These are phyloP conservation scores for Paraphoma sp. DNA, from an alignment of 2,329 filamentous ascomycete genomes.

Conservation along the genomic window DNA sequence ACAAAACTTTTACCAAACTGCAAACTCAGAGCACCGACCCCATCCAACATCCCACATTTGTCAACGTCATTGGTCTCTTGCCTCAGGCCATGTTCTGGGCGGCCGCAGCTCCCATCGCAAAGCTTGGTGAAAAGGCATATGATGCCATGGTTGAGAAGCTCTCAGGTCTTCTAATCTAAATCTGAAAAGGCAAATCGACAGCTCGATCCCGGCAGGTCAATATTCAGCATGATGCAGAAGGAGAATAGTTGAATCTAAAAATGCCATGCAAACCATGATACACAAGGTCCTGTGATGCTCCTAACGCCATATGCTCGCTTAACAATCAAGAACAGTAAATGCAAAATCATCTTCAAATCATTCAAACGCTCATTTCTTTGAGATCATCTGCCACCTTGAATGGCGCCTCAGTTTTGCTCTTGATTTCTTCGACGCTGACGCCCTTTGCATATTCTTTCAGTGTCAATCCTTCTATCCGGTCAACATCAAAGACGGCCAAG, in stretches of 20 bases:
- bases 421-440: slow-evolving; percentile 86
- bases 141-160: slow-evolving; percentile 15
- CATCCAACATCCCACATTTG: slow-evolving; percentile 25
- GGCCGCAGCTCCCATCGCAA: slow-evolving; percentile 11
- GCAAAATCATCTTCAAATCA: not conserved
- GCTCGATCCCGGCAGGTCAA: too few relatives aligned
- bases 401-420: slow-evolving; percentile 84
- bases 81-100: slow-evolving; percentile 35
- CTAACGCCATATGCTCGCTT: slow-evolving; percentile 6
- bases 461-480: slow-evolving; percentile 78
- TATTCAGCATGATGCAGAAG: too few relatives aligned
- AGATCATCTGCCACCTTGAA: slow-evolving; percentile 81
- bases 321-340: not conserved
- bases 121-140: slow-evolving; percentile 9
- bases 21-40: slow-evolving; percentile 11
- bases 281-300: not conserved
- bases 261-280: too few relatives aligned
- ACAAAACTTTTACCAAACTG: not conserved
- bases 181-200: not conserved
- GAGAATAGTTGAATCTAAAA: too few relatives aligned
- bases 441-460: slow-evolving; percentile 85
- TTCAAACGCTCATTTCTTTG: slow-evolving; percentile 70
- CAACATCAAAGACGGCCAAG: slow-evolving; percentile 65
- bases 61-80: slow-evolving; percentile 33
- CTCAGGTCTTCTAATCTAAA: not conserved